Evolutionary conservation across 306 rosid genomes (phyloP), one percentile per base, ranked within the genome.

Genomic region (Aeschynomene evenia): DNA sequence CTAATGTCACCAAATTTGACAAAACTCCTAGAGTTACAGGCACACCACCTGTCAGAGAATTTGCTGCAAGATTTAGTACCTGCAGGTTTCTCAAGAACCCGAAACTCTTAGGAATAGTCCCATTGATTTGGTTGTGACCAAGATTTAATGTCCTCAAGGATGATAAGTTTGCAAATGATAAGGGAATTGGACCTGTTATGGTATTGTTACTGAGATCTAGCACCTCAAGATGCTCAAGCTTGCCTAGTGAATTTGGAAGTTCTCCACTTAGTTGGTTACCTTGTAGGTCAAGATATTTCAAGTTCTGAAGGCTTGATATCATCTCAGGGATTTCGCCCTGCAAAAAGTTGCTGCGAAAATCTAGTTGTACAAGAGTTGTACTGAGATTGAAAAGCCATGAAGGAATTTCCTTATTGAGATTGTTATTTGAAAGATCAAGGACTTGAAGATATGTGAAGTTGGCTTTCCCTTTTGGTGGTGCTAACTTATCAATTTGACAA

Each of bases 401-500:
- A 66, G 60, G 52, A 20, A 75, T 33, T 60, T 52, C 56, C 18
- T 57, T 63, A 49, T 58, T 49, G 26, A 67, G 61, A 48, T 66
- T 56, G 42, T 75, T 66, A 7, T 45, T 45, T 29, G 74, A 75
- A 36, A 75, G 68, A 23, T 75, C 63, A 75, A 75, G 70, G 6
- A 75, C 74, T 75, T 57, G 55, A 59, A 75, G 74, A 67, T 43
- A 6, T 46, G 80, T 56, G 55, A 67, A 66, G 63, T 58, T 75
- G 68, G 69, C n/a, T 45, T 45, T 39, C 10, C 45, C 56, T 10
- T 28, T 42, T 15, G 69, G 24, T 36, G 55, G 23, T 21, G 14
- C 6, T 11, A 75, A 15, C 12, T 26, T 49, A 22, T 58, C 26
- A 34, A 75, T 57, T 75, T 75, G 69, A 75, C 74, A 75, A 19